Base-by-base conservation (phyloP, 352 stramenopile genomes). In the Albugo laibachii region DNA sequence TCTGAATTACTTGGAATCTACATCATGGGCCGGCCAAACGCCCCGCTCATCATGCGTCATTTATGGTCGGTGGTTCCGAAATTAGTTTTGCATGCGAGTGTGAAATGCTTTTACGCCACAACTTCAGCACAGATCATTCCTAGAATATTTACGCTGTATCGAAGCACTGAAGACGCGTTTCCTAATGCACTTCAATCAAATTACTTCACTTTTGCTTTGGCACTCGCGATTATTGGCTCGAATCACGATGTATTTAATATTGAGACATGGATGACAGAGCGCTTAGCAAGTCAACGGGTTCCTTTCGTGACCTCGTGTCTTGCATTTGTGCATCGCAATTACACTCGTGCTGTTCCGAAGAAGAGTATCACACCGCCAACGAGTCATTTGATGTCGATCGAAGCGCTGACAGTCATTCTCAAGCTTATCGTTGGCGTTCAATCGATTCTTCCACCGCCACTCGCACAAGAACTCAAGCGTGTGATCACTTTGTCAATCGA, bases 201-300 rank as follows among this genome's bases (percentile, higher is more conserved):
- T 61, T 92, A 88, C 47, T 92, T 85, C 48, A 88, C 78, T 53
- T 88, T 92, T 61, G 75, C 73, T 41, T 60, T 88, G 27, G 69
- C 71, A 4, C 50, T 92, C 24, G 78, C 78, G 10, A 78, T 80
- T 11, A 83, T 92, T 61, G 78, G 73, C 42, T 75, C 78, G 27
- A 92, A 92, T 57, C 75, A 92, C 50, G 75, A 92, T 44, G 75
- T 87, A 36, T 58, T 92, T 34, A 80, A 72, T 35, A 51, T 92
- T 40, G 78, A 92, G 48, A 80, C 69, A 45, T 92, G 75, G 75
- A 58, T 92, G 2, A 65, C 83, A 16, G 78, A 92, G 47, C 75
- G 78, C 8, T 44, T 92, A 11, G 73, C 74, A 11, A 77, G 69
- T 18, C 66, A 86, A 52, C 71, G 74, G 50, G 87, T 73, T 38